These are phyloP conservation scores for Fusarium euwallaceae DNA, from an alignment of 2,329 filamentous ascomycete species.

Conservation along the genomic window DNA sequence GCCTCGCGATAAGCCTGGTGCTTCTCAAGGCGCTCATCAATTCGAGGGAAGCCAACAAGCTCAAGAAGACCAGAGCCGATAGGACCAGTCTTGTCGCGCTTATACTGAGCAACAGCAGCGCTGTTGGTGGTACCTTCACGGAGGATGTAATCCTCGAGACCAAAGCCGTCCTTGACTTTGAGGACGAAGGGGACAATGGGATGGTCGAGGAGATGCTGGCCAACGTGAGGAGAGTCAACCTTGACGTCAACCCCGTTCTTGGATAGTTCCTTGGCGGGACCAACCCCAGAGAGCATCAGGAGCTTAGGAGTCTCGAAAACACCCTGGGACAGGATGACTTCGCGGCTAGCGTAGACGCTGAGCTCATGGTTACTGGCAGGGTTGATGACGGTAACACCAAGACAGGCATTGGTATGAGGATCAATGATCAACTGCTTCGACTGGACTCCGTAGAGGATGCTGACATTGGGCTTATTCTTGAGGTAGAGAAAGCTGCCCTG, in stretches of 20 bases:
- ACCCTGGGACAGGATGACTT: constrained; percentile 64
- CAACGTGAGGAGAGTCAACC: constrained; percentile 71
- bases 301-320: constrained; percentile 75
- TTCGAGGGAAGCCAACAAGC: constrained; percentile 69
- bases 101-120: constrained; percentile 45
- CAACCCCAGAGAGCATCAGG: constrained; percentile 74
- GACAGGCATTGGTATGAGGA: constrained; percentile 43
- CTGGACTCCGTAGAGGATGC: constrained; percentile 60
- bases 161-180: constrained; percentile 55
- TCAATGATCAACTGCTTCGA: constrained; percentile 70
- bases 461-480: constrained; percentile 66
- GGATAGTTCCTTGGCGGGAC: constrained; percentile 65
- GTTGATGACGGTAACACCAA: constrained; percentile 62
- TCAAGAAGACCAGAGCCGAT: constrained; percentile 58
- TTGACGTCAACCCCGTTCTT: constrained; percentile 65
- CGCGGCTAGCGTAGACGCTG: constrained; percentile 61
- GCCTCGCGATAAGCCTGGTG: constrained; percentile 60
- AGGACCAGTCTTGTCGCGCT: constrained; percentile 52
- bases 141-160: constrained; percentile 57
- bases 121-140: constrained; percentile 52
- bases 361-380: constrained; percentile 50
- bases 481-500: constrained; percentile 65
- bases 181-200: constrained; percentile 15
- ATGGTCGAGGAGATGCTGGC: constrained; percentile 73
- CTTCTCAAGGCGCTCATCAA: constrained; percentile 66